These are phyloP conservation scores for Colletotrichum abscissum DNA, from an alignment of 2,329 filamentous ascomycete species.

Conservation along the genomic window DNA sequence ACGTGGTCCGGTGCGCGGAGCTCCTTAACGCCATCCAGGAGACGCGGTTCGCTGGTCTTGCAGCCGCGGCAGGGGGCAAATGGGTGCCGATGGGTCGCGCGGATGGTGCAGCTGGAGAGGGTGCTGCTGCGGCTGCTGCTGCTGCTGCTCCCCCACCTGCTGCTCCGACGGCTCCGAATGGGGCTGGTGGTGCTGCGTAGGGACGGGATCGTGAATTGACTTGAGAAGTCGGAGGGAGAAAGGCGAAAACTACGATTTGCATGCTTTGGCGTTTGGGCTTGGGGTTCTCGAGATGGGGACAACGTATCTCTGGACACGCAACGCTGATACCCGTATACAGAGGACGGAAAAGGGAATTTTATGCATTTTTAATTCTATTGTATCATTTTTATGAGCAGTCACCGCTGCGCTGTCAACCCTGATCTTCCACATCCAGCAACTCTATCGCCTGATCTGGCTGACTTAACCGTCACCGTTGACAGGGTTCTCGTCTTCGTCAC, in stretches of 20 bases:
- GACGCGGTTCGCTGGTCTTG: constrained; percentile 46
- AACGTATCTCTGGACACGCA: neutral
- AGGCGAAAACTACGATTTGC: neutral
- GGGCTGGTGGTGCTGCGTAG: neutral
- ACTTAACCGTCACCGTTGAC: constrained; percentile 56
- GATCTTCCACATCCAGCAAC: neutral
- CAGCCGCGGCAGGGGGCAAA: constrained; percentile 48
- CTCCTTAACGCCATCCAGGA: constrained; percentile 50
- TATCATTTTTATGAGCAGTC: neutral
- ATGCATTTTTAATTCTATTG: constrained; percentile 3
- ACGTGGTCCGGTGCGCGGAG: constrained; percentile 48
- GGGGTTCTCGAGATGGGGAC: neutral
- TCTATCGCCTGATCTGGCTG: no score
- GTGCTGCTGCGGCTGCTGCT: neutral
- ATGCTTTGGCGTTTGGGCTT: constrained; percentile 24
- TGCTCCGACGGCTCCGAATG: neutral
- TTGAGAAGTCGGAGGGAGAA: no score
- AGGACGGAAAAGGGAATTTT: constrained; percentile 6
- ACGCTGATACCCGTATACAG: constrained; percentile 24
- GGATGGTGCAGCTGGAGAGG: neutral
- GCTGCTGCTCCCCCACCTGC: neutral
- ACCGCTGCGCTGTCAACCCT: neutral
- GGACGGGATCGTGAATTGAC: neutral
- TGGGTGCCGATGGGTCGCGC: constrained; percentile 45
- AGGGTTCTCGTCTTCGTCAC: constrained; percentile 61